Percentiles rank a stretch among this genome's conserved stretches.
These are phyloP conservation scores for Yarrowia sp. DNA, from an alignment of 805 yeast species.

Conservation along the genomic window DNA sequence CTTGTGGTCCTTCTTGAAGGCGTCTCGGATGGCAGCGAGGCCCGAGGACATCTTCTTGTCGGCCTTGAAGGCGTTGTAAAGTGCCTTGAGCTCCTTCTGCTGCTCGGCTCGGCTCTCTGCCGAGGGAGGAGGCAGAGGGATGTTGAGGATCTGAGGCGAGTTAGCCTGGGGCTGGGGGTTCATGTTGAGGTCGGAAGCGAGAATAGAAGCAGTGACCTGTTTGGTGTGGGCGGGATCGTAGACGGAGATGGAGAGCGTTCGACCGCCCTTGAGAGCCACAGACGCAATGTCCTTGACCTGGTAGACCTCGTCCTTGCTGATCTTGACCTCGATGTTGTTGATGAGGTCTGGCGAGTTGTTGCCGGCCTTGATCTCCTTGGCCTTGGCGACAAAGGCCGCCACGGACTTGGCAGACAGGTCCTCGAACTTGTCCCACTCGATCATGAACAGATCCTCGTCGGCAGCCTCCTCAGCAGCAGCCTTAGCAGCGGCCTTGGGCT, in stretches of 20 bases:
- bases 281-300: constrained; percentile 51
- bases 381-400: constrained; percentile 52
- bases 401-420: constrained; percentile 49
- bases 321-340: constrained; percentile 40
- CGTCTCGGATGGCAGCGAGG: constrained; percentile 16
- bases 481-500: constrained; percentile 19
- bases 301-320: constrained; percentile 38
- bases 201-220: constrained; percentile 64
- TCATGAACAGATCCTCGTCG: constrained; percentile 29
- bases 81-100: constrained; percentile 55
- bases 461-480: constrained; percentile 27
- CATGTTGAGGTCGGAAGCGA: constrained; percentile 67
- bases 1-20: constrained; percentile 27
- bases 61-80: constrained; percentile 25
- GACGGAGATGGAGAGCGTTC: constrained; percentile 71
- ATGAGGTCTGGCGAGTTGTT: constrained; percentile 55
- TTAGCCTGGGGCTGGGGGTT: constrained; percentile 76
- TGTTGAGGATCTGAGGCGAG: constrained; percentile 69
- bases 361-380: constrained; percentile 67
- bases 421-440: constrained; percentile 42
- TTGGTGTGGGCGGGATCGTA: constrained; percentile 78
- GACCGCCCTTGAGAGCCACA: constrained; percentile 63
- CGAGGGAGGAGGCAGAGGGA: constrained; percentile 72
- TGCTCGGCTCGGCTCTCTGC: constrained; percentile 58
- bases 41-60: constrained; percentile 13